A percentile compares a stretch with the other conserved stretches of the same genome.
Conservation (phyloP, 495 filamentous ascomycete species). For the Lophiotrema nucula region DNA sequence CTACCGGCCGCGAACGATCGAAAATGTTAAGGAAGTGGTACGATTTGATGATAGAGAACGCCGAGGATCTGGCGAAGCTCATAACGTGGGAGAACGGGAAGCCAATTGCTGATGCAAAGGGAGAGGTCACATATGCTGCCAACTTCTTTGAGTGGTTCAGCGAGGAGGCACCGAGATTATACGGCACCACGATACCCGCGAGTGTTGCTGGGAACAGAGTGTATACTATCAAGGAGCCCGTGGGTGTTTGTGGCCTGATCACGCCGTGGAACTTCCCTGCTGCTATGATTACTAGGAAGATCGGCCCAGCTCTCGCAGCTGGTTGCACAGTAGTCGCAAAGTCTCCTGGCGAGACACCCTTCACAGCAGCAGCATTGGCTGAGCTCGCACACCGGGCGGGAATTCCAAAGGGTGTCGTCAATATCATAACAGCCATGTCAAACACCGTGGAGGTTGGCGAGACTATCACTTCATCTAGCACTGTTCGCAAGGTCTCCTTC, state of each 20-base stretch:
- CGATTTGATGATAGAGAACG: conserved; percentile 81
- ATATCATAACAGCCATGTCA: conserved; percentile 58
- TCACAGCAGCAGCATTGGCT: conserved; percentile 56
- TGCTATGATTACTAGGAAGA: conserved; percentile 47
- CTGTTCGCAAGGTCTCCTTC: conserved; percentile 71
- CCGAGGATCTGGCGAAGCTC: conserved; percentile 81
- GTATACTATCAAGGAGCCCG: conserved; percentile 60
- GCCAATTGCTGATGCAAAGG: conserved; percentile 66
- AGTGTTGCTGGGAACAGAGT: conserved; percentile 46
- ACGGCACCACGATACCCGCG: conserved; percentile 69
- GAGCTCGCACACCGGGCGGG: conserved; percentile 59
- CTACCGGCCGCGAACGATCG: conserved; percentile 74
- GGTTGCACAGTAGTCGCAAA: conserved; percentile 65
- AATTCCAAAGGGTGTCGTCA: conserved; percentile 59
- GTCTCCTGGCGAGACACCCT: conserved; percentile 65
- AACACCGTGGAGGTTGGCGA: conserved; percentile 65
- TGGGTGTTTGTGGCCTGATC: conserved; percentile 92
- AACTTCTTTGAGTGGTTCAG: conserved; percentile 78
- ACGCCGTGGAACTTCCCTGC: conserved; percentile 65
- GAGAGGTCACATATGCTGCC: conserved; percentile 70
- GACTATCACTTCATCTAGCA: conserved; percentile 62
- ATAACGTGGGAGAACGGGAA: conserved; percentile 87
- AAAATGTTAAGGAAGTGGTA: conserved; percentile 83
- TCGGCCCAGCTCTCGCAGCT: conserved; percentile 52
- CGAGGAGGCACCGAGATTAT: conserved; percentile 68